Evolutionary conservation across 2,329 filamentous ascomycete species (phyloP).

Genomic region (Colletotrichum abscissum): DNA sequence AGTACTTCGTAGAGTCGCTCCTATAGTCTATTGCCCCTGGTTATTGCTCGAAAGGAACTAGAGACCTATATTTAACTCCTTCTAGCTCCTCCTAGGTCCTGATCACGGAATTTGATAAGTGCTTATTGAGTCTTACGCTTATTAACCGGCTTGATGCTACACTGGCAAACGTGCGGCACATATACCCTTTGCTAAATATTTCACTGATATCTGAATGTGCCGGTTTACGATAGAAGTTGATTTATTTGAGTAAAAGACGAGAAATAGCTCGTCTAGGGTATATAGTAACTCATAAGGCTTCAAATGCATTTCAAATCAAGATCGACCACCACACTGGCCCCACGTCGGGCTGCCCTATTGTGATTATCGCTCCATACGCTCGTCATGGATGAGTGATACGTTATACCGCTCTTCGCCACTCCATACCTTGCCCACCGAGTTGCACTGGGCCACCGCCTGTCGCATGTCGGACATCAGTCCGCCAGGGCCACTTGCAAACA

Average conservation of each 20-base stretch:
- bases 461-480: conserved; percentile 70
- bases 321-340: neutral
- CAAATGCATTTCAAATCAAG: neutral
- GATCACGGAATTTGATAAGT: too few species aligned
- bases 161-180: neutral
- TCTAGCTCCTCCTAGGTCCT: too few species aligned
- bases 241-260: neutral
- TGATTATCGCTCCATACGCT: conserved; percentile 64
- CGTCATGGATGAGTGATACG: conserved; percentile 69
- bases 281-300: neutral
- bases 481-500: conserved; percentile 71
- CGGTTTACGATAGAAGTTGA: too few species aligned
- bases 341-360: neutral
- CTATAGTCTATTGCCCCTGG: too few species aligned
- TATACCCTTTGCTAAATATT: neutral
- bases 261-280: neutral
- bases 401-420: conserved; percentile 66
- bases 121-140: too few species aligned
- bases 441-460: conserved; percentile 62
- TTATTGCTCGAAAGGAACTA: too few species aligned
- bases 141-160: too few species aligned
- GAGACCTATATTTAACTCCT: too few species aligned
- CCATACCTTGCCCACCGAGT: conserved; percentile 66
- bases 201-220: too few species aligned
- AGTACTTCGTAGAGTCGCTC: too few species aligned